These are phyloP conservation scores for Ceratobasidium theobromae DNA, from an alignment of 1,284 basidiomycete species.

Conservation along the genomic window DNA sequence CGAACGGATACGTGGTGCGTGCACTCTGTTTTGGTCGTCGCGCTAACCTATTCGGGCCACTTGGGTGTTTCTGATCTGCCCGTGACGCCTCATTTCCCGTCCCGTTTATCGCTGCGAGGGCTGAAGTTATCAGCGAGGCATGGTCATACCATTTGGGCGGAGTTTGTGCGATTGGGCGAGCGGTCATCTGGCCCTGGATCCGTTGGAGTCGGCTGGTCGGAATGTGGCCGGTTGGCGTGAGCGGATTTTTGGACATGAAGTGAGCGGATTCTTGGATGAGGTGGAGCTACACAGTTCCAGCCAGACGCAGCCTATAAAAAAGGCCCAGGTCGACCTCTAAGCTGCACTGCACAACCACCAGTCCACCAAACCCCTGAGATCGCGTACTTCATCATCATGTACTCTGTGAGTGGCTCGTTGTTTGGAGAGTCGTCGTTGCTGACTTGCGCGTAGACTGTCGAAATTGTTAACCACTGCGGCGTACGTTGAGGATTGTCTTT, in stretches of 20 bases:
- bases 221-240: background rate
- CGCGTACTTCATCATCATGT: constrained; percentile 10
- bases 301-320: background rate
- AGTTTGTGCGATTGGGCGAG: constrained; percentile 19
- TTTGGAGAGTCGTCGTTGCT: background rate
- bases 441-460: background rate
- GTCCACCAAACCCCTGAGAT: background rate
- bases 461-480: constrained; percentile 15
- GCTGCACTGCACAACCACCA: constrained; percentile 5
- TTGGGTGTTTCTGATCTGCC: too few species aligned
- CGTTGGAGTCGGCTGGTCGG: background rate
- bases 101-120: background rate
- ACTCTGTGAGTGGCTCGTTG: constrained; percentile 28
- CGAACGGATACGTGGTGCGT: too few species aligned
- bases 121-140: background rate
- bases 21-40: background rate
- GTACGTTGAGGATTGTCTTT: background rate
- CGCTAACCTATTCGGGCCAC: background rate
- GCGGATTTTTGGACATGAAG: background rate
- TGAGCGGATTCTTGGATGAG: background rate
- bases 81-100: constrained; percentile 1
- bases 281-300: constrained; percentile 23
- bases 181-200: too few species aligned
- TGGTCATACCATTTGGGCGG: background rate
- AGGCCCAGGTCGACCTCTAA: background rate